Evolutionary conservation across 352 stramenopile genomes (phyloP), one percentile per base, ranked within the genome.

Genomic region (Peronospora farinosa): DNA sequence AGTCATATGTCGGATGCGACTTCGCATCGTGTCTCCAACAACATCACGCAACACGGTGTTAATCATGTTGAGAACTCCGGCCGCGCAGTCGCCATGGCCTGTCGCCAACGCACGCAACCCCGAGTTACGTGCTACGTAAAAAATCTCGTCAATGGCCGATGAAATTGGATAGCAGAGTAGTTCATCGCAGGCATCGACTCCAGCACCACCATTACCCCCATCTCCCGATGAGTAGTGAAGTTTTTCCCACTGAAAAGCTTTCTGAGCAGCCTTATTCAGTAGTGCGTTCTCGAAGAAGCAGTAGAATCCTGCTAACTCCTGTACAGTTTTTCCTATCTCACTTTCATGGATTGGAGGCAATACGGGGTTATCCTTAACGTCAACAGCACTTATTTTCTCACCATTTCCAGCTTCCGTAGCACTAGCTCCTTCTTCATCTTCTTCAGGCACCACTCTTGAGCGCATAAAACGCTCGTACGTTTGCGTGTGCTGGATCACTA

Each of bases 391-490:
- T 4, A 8, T 10, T 8, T 28, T 5, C 3, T 47, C 36, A 11
- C 38, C 44, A 19, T 8, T 53, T 49, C 47, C 36, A 51, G 10
- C 19, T 39, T 40, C 38, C 21, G 36, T 44, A 23, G 47, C 12
- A 25, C 47, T 33, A 16, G 37, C 31, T 13, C 23, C 13, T 12
- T 65, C 46, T 0, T 45, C 28, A 7, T 55, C 54, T 7, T 46
- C 40, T 38, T 57, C 41, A 42, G n/a, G 17, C 3, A 54, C 16
- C 21, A 86, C 68, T 11, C 81, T 72, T 5, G 78, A 89, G 10
- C 78, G 77, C 71, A 94, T 89, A 54, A 92, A 94, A 7, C 84
- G 81, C 55, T 94, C 84, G 54, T 86, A 94, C 10, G 84, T 94
- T 65, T 94, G 84, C 12, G 84, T 92, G 57, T 94, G 82, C 38